These are phyloP conservation scores for Cercophora samala DNA, from an alignment of 495 filamentous ascomycete genomes.

Conservation along the genomic window DNA sequence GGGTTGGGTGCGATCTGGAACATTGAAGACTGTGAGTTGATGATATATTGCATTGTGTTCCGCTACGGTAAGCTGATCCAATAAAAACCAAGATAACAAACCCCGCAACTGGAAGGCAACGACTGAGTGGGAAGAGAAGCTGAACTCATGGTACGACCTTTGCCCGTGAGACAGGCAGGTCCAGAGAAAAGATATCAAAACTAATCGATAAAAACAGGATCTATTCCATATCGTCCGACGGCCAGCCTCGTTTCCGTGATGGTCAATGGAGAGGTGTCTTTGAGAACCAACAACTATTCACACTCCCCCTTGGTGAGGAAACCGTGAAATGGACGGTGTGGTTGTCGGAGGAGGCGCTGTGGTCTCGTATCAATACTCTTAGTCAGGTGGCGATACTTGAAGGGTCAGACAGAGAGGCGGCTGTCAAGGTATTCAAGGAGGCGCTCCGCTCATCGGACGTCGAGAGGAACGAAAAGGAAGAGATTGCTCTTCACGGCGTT, in stretches of 20 bases:
- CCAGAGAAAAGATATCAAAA: neutral
- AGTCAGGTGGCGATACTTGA: conserved; percentile 58
- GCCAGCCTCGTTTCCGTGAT: conserved; percentile 55
- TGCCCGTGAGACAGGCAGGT: conserved; percentile 15
- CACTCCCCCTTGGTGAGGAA: conserved; percentile 45
- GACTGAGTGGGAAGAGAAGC: conserved; percentile 52
- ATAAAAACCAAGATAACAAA: conserved; percentile 47
- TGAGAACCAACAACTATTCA: conserved; percentile 37
- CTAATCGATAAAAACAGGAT: conserved; percentile 27
- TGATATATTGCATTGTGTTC: neutral
- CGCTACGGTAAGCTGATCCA: neutral
- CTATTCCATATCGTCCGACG: conserved; percentile 44
- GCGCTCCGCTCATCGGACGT: conserved; percentile 42
- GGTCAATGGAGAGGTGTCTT: conserved; percentile 52
- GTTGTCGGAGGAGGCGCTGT: conserved; percentile 51
- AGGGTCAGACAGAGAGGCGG: conserved; percentile 48
- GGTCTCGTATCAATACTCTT: conserved; percentile 54
- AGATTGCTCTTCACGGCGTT: conserved; percentile 54
- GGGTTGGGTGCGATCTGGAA: conserved; percentile 64
- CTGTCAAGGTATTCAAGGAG: conserved; percentile 41
- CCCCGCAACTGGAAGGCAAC: conserved; percentile 41
- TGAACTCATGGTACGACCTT: conserved; percentile 26
- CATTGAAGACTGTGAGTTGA: conserved; percentile 56
- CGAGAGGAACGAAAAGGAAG: conserved; percentile 49
- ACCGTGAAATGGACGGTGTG: conserved; percentile 43